Conservation (phyloP, 495 filamentous ascomycete species). For the Cladorrhinum samala region DNA sequence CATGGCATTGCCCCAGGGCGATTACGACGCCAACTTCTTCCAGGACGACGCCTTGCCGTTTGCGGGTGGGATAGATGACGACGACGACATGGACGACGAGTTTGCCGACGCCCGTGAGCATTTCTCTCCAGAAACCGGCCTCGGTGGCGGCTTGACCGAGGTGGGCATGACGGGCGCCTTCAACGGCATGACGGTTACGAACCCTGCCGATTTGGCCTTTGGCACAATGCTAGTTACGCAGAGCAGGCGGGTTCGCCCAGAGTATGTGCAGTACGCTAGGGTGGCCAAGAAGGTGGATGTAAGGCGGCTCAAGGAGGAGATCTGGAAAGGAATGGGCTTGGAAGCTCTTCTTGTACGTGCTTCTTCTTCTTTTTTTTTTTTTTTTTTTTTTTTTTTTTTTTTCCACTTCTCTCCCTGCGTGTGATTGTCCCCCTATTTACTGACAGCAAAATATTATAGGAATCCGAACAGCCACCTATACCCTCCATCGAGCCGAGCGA, state of each 20-base stretch:
- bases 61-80: slow-evolving; percentile 64
- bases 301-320: slow-evolving; percentile 84
- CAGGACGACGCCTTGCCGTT: slow-evolving; percentile 84
- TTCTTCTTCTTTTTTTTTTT: not conserved
- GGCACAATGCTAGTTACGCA: slow-evolving; percentile 92
- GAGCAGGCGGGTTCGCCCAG: slow-evolving; percentile 71
- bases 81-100: slow-evolving; percentile 61
- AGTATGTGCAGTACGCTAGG: slow-evolving; percentile 94
- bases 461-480: not conserved
- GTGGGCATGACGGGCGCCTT: slow-evolving; percentile 43
- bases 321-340: slow-evolving; percentile 85
- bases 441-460: not conserved
- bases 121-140: slow-evolving; percentile 68
- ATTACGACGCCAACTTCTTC: slow-evolving; percentile 98
- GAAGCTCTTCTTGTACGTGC: slow-evolving; percentile 41
- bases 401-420: too few relatives aligned
- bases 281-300: slow-evolving; percentile 99
- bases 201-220: slow-evolving; percentile 59
- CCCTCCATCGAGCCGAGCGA: slow-evolving; percentile 22
- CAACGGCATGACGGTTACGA: slow-evolving; percentile 44
- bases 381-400: not conserved
- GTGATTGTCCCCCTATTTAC: too few relatives aligned
- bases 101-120: slow-evolving; percentile 91
- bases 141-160: slow-evolving; percentile 26
- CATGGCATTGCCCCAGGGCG: slow-evolving; percentile 47